Conservation (phyloP, 1,284 basidiomycete genomes). For the Gymnopus androsaceus region DNA sequence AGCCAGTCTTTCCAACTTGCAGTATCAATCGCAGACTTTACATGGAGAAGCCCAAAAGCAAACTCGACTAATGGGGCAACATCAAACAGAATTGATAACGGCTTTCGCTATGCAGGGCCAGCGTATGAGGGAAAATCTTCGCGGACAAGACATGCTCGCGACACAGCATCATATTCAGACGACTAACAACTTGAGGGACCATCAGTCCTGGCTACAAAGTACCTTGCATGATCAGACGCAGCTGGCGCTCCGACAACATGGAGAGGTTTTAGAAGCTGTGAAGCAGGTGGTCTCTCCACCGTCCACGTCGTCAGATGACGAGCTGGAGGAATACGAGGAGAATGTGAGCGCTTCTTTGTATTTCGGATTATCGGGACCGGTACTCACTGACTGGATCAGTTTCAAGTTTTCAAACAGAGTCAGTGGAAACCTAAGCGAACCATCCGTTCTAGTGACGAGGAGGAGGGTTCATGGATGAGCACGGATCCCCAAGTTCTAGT, state of each 20-base stretch:
- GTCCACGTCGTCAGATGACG: neutral
- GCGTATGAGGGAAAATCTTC: constrained; percentile 1
- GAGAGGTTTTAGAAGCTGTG: neutral
- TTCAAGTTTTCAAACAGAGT: constrained; percentile 4
- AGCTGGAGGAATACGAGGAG: constrained; percentile 2
- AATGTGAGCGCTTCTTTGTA: neutral
- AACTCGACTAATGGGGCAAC: neutral
- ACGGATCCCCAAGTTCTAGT: constrained; percentile 2
- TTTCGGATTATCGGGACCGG: neutral
- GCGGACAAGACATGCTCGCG: neutral
- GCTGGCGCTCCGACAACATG: constrained; percentile 2
- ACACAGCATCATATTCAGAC: neutral
- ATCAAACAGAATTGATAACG: neutral
- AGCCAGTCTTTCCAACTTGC: neutral
- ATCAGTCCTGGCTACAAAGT: neutral
- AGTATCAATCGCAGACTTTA: neutral
- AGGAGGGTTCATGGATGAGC: constrained; percentile 5
- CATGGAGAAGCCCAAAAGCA: neutral
- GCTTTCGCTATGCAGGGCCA: constrained; percentile 1
- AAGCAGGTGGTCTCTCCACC: neutral
- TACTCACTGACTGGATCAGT: neutral
- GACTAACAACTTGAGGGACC: neutral
- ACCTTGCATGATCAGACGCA: neutral
- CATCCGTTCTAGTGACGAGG: neutral
- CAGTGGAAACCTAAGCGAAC: neutral